Base-by-base conservation (phyloP, 192 early-diverging fungal genomes). In the Coemansia sp. region DNA sequence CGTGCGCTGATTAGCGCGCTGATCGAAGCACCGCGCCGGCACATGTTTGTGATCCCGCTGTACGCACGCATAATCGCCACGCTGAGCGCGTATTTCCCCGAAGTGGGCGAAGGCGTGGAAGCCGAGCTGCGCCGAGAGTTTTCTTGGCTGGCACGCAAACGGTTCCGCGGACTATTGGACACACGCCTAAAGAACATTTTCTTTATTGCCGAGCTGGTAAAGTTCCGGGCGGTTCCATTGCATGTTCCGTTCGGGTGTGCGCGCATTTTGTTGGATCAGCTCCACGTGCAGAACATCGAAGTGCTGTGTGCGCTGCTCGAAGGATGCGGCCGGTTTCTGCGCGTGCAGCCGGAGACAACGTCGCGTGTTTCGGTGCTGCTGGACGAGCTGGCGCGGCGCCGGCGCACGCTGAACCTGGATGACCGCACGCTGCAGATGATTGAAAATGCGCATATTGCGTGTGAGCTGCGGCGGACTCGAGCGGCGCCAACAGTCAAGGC, bases 301-400 rank as follows among this genome's bases (percentile, higher is more conserved):
- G 84, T 94, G 0, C 69, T 91, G 11, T 95, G 93, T 68, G 75
- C 77, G 6, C 82, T 87, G 58, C 79, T 99, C 1, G 96, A 98
- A 65, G 84, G 87, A 9, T 96, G 94, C 65, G 97, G 96, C 5
- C 83, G 95, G 9, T 98, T 89, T 47, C 72, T 98, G 56, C 86
- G 85, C 51, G 89, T 88, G 49, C 86, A 83, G 23, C 87, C 92
- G 0, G 88, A 93, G 54, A 94, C 93, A 0, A 78, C 84, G 26
- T 69, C 68, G 5, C 85, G 94, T 17, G 86, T 94, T 62, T 46
- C 53, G 15, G 62, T 87, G 84, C 64, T 99, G 48, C 60, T 83
- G 55, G 94, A 95, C 21, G 93, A 95, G n/a, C 72, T 97, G 63
- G 89, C 91, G 84, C 85, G 94, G 36, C 97, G 95, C 72, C 93